phyloP scores from a whole-genome alignment of 257 asterid genomes.

The Nicotiana knightiana region DNA sequence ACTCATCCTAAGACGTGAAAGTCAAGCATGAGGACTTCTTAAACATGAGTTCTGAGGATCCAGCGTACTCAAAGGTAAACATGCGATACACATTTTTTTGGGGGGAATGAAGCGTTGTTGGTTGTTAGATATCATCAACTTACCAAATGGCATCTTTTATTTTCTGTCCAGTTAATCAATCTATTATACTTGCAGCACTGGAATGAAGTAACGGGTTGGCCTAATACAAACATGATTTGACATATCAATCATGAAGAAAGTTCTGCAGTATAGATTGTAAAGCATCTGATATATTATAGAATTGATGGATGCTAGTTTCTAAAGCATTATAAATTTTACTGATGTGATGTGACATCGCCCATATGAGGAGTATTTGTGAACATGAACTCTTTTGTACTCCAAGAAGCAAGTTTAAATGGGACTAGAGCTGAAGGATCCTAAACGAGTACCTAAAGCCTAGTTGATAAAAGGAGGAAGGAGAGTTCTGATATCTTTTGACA shows the following conservation, averaged over 20 bases:
- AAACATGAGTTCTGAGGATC: constrained; percentile 55
- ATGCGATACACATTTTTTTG: background rate
- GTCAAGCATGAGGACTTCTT: constrained; percentile 76
- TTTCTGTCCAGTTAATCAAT: background rate
- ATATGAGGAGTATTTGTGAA: background rate
- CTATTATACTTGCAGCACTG: background rate
- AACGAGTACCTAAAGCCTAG: background rate
- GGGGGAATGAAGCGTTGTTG: background rate
- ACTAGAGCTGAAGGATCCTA: background rate
- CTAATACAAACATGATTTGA: background rate
- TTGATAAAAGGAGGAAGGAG: background rate
- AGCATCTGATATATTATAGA: background rate
- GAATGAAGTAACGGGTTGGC: background rate
- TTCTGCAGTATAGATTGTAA: background rate
- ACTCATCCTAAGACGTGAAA: constrained; percentile 57
- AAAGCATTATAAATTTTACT: background rate
- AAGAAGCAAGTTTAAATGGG: background rate
- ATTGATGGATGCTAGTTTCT: background rate
- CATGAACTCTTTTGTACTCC: background rate
- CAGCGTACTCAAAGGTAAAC: constrained; percentile 61
- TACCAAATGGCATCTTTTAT: background rate
- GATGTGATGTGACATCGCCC: background rate
- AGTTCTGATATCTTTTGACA: background rate
- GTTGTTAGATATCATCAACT: background rate
- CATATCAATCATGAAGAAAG: background rate